Conservation (phyloP, 2,329 filamentous ascomycete genomes). For the Cladosporium sp. region DNA sequence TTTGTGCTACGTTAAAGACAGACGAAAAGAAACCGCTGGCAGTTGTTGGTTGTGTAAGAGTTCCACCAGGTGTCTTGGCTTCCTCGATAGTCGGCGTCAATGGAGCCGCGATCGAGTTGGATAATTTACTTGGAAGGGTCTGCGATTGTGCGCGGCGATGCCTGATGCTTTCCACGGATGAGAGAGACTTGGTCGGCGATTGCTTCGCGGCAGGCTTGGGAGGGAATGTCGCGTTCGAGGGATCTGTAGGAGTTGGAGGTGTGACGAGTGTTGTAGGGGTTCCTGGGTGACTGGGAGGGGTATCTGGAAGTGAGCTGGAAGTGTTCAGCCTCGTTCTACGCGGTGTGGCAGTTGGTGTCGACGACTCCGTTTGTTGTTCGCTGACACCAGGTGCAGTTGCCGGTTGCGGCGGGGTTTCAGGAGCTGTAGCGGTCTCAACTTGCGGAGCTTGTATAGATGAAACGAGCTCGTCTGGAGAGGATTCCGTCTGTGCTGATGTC, state of each 20-base stretch:
- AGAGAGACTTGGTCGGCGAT: constrained; percentile 14
- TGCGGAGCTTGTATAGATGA: neutral
- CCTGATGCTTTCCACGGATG: constrained; percentile 28
- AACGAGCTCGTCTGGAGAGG: constrained; percentile 4
- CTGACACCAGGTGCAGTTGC: neutral
- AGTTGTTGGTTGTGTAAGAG: constrained; percentile 42
- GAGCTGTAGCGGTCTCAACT: constrained; percentile 4
- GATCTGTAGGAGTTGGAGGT: constrained; percentile 57
- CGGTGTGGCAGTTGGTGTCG: constrained; percentile 5
- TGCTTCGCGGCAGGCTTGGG: constrained; percentile 7
- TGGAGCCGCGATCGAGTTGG: constrained; percentile 66
- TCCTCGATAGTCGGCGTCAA: constrained; percentile 74
- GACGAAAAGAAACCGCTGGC: constrained; percentile 80
- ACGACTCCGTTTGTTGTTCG: constrained; percentile 1
- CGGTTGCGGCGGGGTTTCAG: constrained; percentile 1
- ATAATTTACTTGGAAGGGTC: constrained; percentile 72
- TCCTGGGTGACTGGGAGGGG: constrained; percentile 35
- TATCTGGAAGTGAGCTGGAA: constrained; percentile 31
- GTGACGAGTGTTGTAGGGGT: constrained; percentile 57
- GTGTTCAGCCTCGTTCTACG: constrained; percentile 31
- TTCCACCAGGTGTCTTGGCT: constrained; percentile 53
- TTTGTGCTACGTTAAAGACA: constrained; percentile 88
- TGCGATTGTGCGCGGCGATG: constrained; percentile 29
- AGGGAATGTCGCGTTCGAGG: constrained; percentile 19
- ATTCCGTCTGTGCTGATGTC: neutral